These are phyloP conservation scores for Candida adriatica DNA, from an alignment of 805 yeast species.

Conservation along the genomic window DNA sequence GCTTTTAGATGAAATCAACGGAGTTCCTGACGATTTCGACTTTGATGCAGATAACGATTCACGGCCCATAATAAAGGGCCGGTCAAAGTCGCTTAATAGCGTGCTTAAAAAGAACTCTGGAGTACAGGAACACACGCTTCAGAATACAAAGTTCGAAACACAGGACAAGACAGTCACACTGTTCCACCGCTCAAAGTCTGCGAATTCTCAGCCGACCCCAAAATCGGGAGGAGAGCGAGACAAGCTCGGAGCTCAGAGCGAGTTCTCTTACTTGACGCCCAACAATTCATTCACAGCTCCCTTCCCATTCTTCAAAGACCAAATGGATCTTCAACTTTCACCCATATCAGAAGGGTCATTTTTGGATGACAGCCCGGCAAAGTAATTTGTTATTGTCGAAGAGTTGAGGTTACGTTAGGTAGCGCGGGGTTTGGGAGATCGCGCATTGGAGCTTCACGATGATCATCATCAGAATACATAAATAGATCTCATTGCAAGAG, in stretches of 20 bases:
- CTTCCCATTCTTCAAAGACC: conserved; percentile 14
- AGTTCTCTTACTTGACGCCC: conserved; percentile 16
- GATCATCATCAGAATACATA: too few relatives aligned
- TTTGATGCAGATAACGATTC: conserved; percentile 3
- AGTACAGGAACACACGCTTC: conserved; percentile 21
- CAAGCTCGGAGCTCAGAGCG: conserved; percentile 1
- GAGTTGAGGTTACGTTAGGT: too few relatives aligned
- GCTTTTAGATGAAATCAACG: conserved; percentile 44
- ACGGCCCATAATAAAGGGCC: conserved; percentile 1
- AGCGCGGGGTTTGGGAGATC: too few relatives aligned
- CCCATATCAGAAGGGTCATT: conserved; percentile 24
- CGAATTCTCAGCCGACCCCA: conserved; percentile 1
- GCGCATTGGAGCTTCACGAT: too few relatives aligned
- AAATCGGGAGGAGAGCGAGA: neutral
- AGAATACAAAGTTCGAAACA: conserved; percentile 29
- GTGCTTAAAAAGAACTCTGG: conserved; percentile 10
- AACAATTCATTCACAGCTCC: conserved; percentile 19
- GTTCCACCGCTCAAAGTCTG: conserved; percentile 21
- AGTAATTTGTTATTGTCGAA: too few relatives aligned
- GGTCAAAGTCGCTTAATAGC: conserved; percentile 16
- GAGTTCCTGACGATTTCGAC: conserved; percentile 38
- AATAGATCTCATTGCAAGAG: too few relatives aligned
- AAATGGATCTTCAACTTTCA: conserved; percentile 18
- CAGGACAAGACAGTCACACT: conserved; percentile 34
- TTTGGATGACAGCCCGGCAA: conserved; percentile 14